Percentiles rank a stretch among this genome's conserved stretches.
Evolutionary conservation across 345 rosid genomes (phyloP).

Genomic region (Heritiera fomes): DNA sequence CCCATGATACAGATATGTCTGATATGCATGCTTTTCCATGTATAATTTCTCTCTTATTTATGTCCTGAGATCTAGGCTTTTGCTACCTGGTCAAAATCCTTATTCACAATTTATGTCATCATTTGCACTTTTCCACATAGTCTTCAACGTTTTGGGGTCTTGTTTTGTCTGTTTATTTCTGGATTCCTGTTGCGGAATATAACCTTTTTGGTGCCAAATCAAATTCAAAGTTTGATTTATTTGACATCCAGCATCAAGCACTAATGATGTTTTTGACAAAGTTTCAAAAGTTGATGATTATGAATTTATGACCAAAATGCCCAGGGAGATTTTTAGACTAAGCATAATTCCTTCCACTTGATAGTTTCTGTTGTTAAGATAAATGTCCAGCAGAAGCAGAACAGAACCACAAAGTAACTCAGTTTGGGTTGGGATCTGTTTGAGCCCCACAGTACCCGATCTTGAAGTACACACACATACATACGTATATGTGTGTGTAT

Average conservation of each 20-base stretch:
- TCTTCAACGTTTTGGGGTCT: neutral
- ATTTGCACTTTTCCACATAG: slow-evolving; percentile 20
- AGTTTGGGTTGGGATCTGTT: no score
- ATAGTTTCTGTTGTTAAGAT: neutral
- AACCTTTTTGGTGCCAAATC: neutral
- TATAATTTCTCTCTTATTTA: slow-evolving; percentile 15
- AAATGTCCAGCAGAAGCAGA: no score
- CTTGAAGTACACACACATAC: no score
- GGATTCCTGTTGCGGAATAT: neutral
- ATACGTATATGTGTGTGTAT: no score
- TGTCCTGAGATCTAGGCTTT: slow-evolving; percentile 24
- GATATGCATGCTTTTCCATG: neutral
- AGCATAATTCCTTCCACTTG: neutral
- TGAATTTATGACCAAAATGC: neutral
- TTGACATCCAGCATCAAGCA: neutral
- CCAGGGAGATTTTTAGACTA: neutral
- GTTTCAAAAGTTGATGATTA: neutral
- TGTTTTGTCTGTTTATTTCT: slow-evolving; percentile 14
- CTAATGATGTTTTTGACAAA: neutral
- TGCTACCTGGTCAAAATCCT: slow-evolving; percentile 18
- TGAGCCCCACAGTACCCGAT: no score
- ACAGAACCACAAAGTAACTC: neutral
- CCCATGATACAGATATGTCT: neutral
- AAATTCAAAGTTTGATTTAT: neutral
- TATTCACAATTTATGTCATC: slow-evolving; percentile 8